Base-by-base conservation (phyloP, 2,329 filamentous ascomycete genomes). In the Botrytis cinerea region DNA sequence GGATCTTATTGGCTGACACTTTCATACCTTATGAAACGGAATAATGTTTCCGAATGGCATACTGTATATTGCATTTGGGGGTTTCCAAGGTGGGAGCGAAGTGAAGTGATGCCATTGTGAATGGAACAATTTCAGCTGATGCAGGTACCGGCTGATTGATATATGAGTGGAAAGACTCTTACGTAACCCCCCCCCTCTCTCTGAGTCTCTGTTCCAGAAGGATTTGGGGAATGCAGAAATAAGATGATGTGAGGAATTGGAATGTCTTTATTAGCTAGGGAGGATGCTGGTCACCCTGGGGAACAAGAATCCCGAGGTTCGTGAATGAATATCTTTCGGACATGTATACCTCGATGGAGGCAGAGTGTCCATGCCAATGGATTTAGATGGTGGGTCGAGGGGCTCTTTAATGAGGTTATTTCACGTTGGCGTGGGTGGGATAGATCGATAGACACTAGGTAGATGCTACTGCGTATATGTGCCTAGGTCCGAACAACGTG, bases 361-460 rank as follows among this genome's bases (percentile, higher is more conserved):
- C 7, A n/a, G 48, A 54, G 48, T 3, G n/a, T 54, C 25, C 48
- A 54, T 54, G 48, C 48, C 48, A 54, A 54, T n/a, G 48, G 6
- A 16, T n/a, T 54, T 54, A 54, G 25, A 54, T 54, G 25, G n/a
- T 54, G 3, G 48, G 48, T 16, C 2, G 48, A 54, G 48, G 48
- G 48, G 48, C n/a, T n/a, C 38, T 54, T 54, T 67, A 54, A 67
- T 67, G 64, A 40, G 46, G 64, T 40, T 67, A 38, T 67, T 38
- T 40, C 22, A 40, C 7, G 35, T 40, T 9, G 1, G 38, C 38
- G 60, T n/a, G 14, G 18, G 22, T n/a, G 4, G 51, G 51, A 57
- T 28, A 28, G n/a, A 57, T 57, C 18, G 51, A 57, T 14, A 18
- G 51, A 28, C n/a, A 1, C 51, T 57, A 4, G 51, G 28, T 18